Evolutionary conservation across 371 early-diverging fungal species (phyloP).

Genomic region (Cokeromyces recurvatus): DNA sequence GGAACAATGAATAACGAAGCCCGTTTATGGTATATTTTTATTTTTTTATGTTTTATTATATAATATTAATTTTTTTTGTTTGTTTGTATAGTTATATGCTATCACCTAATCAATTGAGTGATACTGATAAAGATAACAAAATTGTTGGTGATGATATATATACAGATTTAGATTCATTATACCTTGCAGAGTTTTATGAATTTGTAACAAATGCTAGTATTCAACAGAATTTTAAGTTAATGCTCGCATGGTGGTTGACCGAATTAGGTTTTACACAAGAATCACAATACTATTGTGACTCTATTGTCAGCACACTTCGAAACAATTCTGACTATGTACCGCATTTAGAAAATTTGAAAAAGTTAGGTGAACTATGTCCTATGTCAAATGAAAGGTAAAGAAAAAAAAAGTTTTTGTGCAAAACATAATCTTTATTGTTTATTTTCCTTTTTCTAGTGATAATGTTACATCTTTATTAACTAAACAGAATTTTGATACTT

Average conservation of each 20-base stretch:
- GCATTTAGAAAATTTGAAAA: neutral
- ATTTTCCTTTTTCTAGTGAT: too few relatives aligned
- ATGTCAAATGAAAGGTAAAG: neutral
- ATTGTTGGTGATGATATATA: constrained; percentile 53
- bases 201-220: constrained; percentile 45
- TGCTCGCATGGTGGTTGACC: constrained; percentile 75
- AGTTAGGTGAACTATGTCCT: neutral
- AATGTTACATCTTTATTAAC: constrained; percentile 7
- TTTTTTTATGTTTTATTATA: too few relatives aligned
- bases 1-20: constrained; percentile 56
- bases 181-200: constrained; percentile 81
- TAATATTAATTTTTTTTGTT: too few relatives aligned
- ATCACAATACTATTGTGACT: constrained; percentile 71
- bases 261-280: constrained; percentile 71
- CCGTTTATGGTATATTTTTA: constrained; percentile 71
- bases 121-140: constrained; percentile 49
- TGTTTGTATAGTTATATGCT: constrained; percentile 65
- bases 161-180: constrained; percentile 53
- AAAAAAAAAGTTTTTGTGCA: neutral
- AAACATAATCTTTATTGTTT: too few relatives aligned
- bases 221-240: constrained; percentile 82
- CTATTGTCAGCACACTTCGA: constrained; percentile 60
- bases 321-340: neutral
- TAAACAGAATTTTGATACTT: constrained; percentile 10
- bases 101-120: constrained; percentile 53